Conservation (phyloP, 2,329 filamentous ascomycete genomes). For the Plectosphaerella sp. region DNA sequence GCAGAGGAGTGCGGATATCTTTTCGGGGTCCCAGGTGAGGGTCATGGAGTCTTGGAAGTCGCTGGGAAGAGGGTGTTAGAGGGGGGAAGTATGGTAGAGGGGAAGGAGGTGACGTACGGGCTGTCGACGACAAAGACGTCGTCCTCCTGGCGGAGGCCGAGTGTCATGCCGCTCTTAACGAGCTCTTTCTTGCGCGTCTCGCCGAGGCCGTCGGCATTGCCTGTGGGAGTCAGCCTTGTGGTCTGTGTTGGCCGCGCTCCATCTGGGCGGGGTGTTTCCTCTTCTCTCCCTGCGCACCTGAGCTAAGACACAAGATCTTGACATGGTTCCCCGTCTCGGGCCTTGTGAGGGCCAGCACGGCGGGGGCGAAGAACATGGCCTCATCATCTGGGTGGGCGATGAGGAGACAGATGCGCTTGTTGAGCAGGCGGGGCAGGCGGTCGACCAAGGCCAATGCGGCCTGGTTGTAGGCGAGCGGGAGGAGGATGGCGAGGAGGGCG, state of each 20-base stretch:
- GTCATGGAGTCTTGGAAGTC: conserved; percentile 91
- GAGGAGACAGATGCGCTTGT: conserved; percentile 85
- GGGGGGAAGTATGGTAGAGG: neutral
- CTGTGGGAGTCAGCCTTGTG: conserved; percentile 30
- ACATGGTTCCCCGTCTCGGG: conserved; percentile 83
- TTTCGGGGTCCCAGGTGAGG: conserved; percentile 65
- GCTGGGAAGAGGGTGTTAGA: conserved; percentile 15
- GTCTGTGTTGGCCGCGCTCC: neutral
- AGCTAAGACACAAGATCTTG: conserved; percentile 90
- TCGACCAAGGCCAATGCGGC: conserved; percentile 39
- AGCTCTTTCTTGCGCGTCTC: conserved; percentile 80
- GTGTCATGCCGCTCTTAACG: conserved; percentile 68
- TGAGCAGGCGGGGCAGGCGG: conserved; percentile 62
- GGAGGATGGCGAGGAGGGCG: conserved; percentile 25
- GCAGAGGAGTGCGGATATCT: conserved; percentile 66
- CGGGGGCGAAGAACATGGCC: conserved; percentile 98
- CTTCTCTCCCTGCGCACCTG: conserved; percentile 42
- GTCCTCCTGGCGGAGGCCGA: conserved; percentile 70
- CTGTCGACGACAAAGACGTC: conserved; percentile 86
- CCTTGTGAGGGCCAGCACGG: conserved; percentile 75
- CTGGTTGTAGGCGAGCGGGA: conserved; percentile 50
- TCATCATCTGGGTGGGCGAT: conserved; percentile 98
- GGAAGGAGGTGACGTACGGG: conserved; percentile 42
- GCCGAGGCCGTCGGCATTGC: conserved; percentile 83
- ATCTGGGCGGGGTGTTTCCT: neutral